phyloP scores from a whole-genome alignment of 2,329 filamentous ascomycete species.

The Myriosclerotinia scirpicola region DNA sequence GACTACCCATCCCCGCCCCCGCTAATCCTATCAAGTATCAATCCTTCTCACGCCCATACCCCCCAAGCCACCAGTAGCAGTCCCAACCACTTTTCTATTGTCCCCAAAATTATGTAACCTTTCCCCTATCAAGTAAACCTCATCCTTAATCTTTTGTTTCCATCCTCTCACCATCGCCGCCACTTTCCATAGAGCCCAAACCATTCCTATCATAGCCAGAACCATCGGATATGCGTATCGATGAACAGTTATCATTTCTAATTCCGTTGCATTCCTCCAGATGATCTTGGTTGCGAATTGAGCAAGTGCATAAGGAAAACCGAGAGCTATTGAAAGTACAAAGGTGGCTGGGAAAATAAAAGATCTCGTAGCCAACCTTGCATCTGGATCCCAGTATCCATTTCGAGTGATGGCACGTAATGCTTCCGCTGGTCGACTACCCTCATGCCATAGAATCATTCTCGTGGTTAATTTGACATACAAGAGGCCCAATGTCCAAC shows the following conservation, averaged over 20 bases:
- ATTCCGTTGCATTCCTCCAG: constrained; percentile 34
- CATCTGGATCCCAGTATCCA: constrained; percentile 78
- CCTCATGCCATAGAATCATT: constrained; percentile 65
- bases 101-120: constrained; percentile 89
- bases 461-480: constrained; percentile 80
- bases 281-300: constrained; percentile 48
- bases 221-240: constrained; percentile 73
- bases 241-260: constrained; percentile 45
- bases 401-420: constrained; percentile 70
- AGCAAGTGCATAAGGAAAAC: constrained; percentile 62
- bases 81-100: constrained; percentile 30
- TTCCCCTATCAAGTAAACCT: constrained; percentile 95
- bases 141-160: constrained; percentile 82
- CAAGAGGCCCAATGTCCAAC: constrained; percentile 89
- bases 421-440: constrained; percentile 70
- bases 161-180: constrained; percentile 67
- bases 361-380: constrained; percentile 75
- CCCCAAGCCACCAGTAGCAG: neutral
- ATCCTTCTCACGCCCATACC: constrained; percentile 32
- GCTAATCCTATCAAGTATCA: constrained; percentile 31
- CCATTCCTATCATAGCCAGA: constrained; percentile 40
- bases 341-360: constrained; percentile 76
- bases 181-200: constrained; percentile 55
- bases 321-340: constrained; percentile 61
- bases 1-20: no score